phyloP scores from a whole-genome alignment of 768 basidiomycete species.

The Kondoa subrosea region DNA sequence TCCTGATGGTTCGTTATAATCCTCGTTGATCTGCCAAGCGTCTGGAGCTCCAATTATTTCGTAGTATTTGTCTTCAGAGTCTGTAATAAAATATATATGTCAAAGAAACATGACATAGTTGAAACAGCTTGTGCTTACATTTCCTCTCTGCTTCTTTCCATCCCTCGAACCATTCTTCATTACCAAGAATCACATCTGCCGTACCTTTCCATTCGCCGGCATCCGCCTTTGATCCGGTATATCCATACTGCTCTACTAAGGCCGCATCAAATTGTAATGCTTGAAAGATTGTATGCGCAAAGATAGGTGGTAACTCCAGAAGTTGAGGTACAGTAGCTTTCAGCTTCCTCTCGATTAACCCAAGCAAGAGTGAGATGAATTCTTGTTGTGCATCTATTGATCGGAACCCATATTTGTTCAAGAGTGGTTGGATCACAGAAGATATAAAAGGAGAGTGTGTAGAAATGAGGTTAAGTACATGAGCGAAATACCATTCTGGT shows the following conservation, averaged over 20 bases:
- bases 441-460: slow-evolving; percentile 56
- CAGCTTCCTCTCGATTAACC: slow-evolving; percentile 59
- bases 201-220: slow-evolving; percentile 51
- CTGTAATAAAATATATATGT: slow-evolving; percentile 35
- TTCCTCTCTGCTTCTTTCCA: slow-evolving; percentile 80
- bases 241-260: slow-evolving; percentile 51
- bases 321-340: slow-evolving; percentile 54
- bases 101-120: background rate
- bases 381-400: slow-evolving; percentile 45
- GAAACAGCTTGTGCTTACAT: slow-evolving; percentile 49
- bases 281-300: slow-evolving; percentile 93
- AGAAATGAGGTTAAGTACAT: slow-evolving; percentile 68
- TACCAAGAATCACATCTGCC: slow-evolving; percentile 62
- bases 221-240: slow-evolving; percentile 38
- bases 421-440: background rate
- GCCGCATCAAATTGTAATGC: slow-evolving; percentile 70
- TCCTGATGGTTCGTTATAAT: slow-evolving; percentile 33
- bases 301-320: slow-evolving; percentile 53
- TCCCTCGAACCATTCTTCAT: slow-evolving; percentile 70
- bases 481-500: slow-evolving; percentile 97
- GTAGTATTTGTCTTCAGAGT: slow-evolving; percentile 71
- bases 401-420: background rate
- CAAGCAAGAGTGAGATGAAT: slow-evolving; percentile 61
- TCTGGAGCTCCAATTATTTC: slow-evolving; percentile 62
- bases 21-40: slow-evolving; percentile 67